Base-by-base conservation (phyloP, 495 filamentous ascomycete genomes). In the Lasiosphaeria hispida region DNA sequence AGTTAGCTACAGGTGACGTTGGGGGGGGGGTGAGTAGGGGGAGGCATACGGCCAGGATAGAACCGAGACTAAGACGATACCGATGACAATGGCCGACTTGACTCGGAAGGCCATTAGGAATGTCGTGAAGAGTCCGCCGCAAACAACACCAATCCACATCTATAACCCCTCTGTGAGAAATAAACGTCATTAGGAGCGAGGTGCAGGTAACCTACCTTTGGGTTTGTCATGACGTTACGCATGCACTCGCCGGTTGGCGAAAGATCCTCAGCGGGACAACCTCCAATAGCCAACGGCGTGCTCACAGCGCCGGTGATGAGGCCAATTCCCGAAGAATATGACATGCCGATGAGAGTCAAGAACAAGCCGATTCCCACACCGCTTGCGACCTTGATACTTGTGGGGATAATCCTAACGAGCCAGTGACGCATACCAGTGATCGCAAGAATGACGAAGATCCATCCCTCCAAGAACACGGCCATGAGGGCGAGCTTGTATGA, bases 391-490 rank as follows among this genome's bases (percentile, higher is more conserved):
- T 92, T 94, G 65, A 94, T 89, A 34, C 85, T 90, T 50, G 79
- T 75, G 1, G 90, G 90, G 18, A 94, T 86, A 44, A 89, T 84
- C 59, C 85, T 87, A 19, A 89, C 89, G 10, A 94, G 77, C 90
- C 90, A 94, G 64, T 94, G 89, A 10, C 90, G 86, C 78, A 92
- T 84, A 13, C 90, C 89, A 18, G 89, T 78, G 7, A 92, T 64
- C 0, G 90, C 89, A 30, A 94, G 73, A 36, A 81, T 73, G 55
- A 83, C 64, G 59, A 83, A 83, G 53, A 83, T 76, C 64, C 91
- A 68, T 3, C 89, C 89, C 70, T 93, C 89, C 3, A 91, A 81
- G 63, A 93, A 93, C 44, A 92, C 87, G 5, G 89, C 89, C n/a
- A 87, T 91, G 44, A 92, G 76, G 10, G 89, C 89, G 4, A 90